Conservation (phyloP, 2,329 filamentous ascomycete genomes). For the Mollisiaceae sp. region DNA sequence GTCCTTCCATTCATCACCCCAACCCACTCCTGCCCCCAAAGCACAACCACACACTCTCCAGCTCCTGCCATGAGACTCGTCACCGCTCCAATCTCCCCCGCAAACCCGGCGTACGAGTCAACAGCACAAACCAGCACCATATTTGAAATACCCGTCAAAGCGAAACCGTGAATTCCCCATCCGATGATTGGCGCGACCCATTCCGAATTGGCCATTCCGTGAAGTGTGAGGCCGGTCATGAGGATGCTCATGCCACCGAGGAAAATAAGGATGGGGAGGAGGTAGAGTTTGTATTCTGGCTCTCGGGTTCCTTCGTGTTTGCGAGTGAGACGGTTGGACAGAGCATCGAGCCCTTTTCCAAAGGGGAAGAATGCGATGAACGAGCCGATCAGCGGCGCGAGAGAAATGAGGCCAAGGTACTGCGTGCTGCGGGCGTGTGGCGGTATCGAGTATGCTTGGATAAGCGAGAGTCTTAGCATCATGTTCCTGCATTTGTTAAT, state of each 20-base stretch:
- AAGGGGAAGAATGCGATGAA: slow-evolving; percentile 29
- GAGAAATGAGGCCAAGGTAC: slow-evolving; percentile 16
- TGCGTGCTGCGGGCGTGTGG: slow-evolving; percentile 14
- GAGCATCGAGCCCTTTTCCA: slow-evolving; percentile 40
- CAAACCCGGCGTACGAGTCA: slow-evolving; percentile 37
- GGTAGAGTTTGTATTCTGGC: slow-evolving; percentile 37
- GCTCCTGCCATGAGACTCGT: slow-evolving; percentile 41
- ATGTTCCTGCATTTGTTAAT: slow-evolving; percentile 19
- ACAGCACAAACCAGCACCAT: slow-evolving; percentile 40
- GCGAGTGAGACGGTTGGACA: slow-evolving; percentile 31
- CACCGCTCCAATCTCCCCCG: slow-evolving; percentile 40
- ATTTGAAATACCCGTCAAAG: slow-evolving; percentile 39
- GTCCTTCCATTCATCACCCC: slow-evolving; percentile 27
- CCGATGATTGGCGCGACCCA: slow-evolving; percentile 31
- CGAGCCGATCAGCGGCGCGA: slow-evolving; percentile 23
- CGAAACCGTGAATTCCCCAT: slow-evolving; percentile 42
- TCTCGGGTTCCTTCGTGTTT: slow-evolving; percentile 23
- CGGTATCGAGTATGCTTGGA: slow-evolving; percentile 8
- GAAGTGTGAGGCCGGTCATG: slow-evolving; percentile 37
- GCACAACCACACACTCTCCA: slow-evolving; percentile 38
- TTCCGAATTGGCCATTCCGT: slow-evolving; percentile 5
- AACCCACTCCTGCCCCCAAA: slow-evolving; percentile 39
- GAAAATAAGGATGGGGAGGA: slow-evolving; percentile 36
- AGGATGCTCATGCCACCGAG: slow-evolving; percentile 40
- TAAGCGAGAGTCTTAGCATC: slow-evolving; percentile 6